Evolutionary conservation across 1,284 basidiomycete species (phyloP).

Genomic region (Agaricales sp.): DNA sequence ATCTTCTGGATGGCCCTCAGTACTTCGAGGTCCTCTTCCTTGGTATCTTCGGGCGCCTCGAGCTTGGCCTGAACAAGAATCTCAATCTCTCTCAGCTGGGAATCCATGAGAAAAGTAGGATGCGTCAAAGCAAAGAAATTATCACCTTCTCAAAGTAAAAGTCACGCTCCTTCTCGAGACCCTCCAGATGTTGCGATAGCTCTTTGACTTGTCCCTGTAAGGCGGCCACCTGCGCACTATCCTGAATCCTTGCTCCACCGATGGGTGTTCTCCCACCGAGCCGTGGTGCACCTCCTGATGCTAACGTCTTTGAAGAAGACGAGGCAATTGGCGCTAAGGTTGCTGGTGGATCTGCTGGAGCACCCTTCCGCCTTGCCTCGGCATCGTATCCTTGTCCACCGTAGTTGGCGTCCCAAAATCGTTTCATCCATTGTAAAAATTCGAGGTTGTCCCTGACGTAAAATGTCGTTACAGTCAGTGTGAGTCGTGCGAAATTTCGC

Average conservation of each 20-base stretch:
- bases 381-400: constrained; percentile 87
- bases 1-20: constrained; percentile 87
- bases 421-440: constrained; percentile 96
- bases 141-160: constrained; percentile 96
- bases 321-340: constrained; percentile 59
- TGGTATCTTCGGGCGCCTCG: constrained; percentile 43
- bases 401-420: constrained; percentile 92
- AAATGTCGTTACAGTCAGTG: constrained; percentile 4
- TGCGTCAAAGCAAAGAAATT: not conserved
- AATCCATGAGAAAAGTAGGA: constrained; percentile 7
- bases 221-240: not conserved
- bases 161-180: constrained; percentile 90
- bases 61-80: constrained; percentile 77
- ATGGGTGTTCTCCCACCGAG: constrained; percentile 63
- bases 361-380: constrained; percentile 70
- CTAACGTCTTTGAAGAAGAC: constrained; percentile 17
- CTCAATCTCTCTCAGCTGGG: constrained; percentile 88
- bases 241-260: constrained; percentile 14
- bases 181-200: constrained; percentile 75
- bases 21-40: constrained; percentile 56
- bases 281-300: constrained; percentile 25
- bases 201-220: constrained; percentile 62
- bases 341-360: constrained; percentile 61
- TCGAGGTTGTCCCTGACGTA: constrained; percentile 86
- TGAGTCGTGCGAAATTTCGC: constrained; percentile 1